Conservation (phyloP, 257 asterid genomes). For the Nicotiana paniculata region DNA sequence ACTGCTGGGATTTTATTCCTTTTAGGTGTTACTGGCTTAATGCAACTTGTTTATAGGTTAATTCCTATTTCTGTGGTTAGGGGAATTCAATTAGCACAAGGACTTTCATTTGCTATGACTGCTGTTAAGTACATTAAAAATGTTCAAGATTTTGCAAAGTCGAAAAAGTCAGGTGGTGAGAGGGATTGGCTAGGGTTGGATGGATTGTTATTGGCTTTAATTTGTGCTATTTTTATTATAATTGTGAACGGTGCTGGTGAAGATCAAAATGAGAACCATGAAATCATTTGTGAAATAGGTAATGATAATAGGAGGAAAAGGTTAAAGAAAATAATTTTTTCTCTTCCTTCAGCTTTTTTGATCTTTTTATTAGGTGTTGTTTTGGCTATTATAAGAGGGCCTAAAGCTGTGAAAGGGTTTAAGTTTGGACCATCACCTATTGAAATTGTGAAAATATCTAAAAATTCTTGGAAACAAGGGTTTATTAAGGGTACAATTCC, state of each 20-base stretch:
- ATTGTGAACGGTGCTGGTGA: slow-evolving; percentile 54
- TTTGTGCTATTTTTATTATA: slow-evolving; percentile 54
- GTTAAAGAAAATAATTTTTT: slow-evolving; percentile 21
- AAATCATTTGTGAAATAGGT: slow-evolving; percentile 4
- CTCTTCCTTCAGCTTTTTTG: slow-evolving; percentile 63
- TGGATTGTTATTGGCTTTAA: slow-evolving; percentile 54
- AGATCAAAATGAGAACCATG: slow-evolving; percentile 15
- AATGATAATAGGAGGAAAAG: slow-evolving; percentile 3
- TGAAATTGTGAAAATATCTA: slow-evolving; percentile 39
- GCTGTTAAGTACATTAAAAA: slow-evolving; percentile 58
- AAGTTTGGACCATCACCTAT: slow-evolving; percentile 59
- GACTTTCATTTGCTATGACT: slow-evolving; percentile 62
- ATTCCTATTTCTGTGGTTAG: slow-evolving; percentile 66
- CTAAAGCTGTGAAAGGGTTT: slow-evolving; percentile 42
- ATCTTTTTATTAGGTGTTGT: slow-evolving; percentile 49
- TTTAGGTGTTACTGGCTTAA: slow-evolving; percentile 54
- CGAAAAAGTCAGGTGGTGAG: slow-evolving; percentile 38
- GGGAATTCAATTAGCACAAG: slow-evolving; percentile 86
- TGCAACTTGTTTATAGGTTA: slow-evolving; percentile 53
- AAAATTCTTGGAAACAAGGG: slow-evolving; percentile 67
- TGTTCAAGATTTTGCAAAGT: slow-evolving; percentile 46
- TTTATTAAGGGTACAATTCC: slow-evolving; percentile 72
- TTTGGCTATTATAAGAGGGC: slow-evolving; percentile 58
- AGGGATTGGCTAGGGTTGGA: slow-evolving; percentile 72
- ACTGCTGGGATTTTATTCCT: slow-evolving; percentile 48